These are phyloP conservation scores for Meyerozyma elateridarum DNA, from an alignment of 1,139 yeast species.

Conservation along the genomic window DNA sequence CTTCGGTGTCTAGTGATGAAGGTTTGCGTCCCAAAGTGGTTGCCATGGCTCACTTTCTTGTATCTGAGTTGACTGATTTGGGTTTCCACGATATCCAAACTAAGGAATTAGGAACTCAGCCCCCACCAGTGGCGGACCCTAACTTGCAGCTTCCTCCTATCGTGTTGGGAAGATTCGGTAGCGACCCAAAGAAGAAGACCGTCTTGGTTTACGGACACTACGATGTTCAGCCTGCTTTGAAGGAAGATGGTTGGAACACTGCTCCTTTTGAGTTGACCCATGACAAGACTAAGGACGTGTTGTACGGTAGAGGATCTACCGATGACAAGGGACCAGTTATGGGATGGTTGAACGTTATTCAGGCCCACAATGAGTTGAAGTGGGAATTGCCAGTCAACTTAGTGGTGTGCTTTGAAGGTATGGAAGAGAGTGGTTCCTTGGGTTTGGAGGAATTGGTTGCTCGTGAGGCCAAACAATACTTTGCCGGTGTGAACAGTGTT, in stretches of 20 bases:
- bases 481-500: conserved; percentile 86
- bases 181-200: conserved; percentile 75
- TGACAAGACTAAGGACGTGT: conserved; percentile 54
- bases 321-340: conserved; percentile 98
- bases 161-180: conserved; percentile 81
- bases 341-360: conserved; percentile 91
- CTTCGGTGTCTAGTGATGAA: conserved; percentile 93
- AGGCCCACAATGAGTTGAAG: conserved; percentile 83
- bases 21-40: conserved; percentile 80
- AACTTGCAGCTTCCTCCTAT: conserved; percentile 84
- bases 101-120: conserved; percentile 82
- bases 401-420: conserved; percentile 92
- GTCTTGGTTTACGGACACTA: conserved; percentile 93
- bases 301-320: conserved; percentile 91
- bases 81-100: conserved; percentile 82
- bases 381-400: conserved; percentile 91
- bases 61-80: conserved; percentile 57
- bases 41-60: conserved; percentile 79
- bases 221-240: conserved; percentile 94
- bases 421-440: conserved; percentile 97
- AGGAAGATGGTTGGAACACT: conserved; percentile 92
- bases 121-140: conserved; percentile 69
- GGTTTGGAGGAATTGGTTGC: conserved; percentile 84
- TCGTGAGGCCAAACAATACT: conserved; percentile 71
- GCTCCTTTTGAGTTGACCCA: conserved; percentile 77